Evolutionary conservation across 179 eudicot genomes (phyloP).

Genomic region (Actinidia arguta): DNA sequence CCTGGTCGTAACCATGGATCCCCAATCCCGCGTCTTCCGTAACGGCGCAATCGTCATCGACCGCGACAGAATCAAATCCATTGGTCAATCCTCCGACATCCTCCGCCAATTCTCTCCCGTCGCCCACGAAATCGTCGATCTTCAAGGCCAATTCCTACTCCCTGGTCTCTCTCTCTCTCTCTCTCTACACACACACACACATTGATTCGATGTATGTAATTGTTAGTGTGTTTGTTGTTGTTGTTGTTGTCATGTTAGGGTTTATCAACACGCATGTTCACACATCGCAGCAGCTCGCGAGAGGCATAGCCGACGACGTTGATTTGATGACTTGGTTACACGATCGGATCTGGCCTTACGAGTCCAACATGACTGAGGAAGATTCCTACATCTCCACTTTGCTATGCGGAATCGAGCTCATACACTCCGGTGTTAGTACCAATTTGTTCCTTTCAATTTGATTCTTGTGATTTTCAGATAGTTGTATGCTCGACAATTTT

Average conservation of each 20-base stretch:
- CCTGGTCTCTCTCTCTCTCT: constrained; percentile 52
- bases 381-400: constrained; percentile 86
- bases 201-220: not conserved
- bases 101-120: constrained; percentile 44
- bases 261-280: constrained; percentile 90
- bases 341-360: constrained; percentile 89
- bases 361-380: constrained; percentile 75
- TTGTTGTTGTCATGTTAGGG: constrained; percentile 37
- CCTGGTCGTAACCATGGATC: constrained; percentile 75
- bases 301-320: constrained; percentile 95
- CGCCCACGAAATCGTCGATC: constrained; percentile 49
- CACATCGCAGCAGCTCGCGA: constrained; percentile 85
- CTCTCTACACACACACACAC: not conserved
- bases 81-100: constrained; percentile 69
- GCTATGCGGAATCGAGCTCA: constrained; percentile 93
- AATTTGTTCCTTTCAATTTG: not conserved
- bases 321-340: constrained; percentile 91
- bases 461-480: not conserved
- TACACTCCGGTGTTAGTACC: constrained; percentile 78
- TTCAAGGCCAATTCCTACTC: constrained; percentile 57
- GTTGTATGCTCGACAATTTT: not conserved
- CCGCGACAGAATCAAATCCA: constrained; percentile 52
- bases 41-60: constrained; percentile 69
- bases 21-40: constrained; percentile 48
- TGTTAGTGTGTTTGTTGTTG: not conserved